These are phyloP conservation scores for Ceratocystis albifundus DNA, from an alignment of 2,329 filamentous ascomycete species.

Conservation along the genomic window DNA sequence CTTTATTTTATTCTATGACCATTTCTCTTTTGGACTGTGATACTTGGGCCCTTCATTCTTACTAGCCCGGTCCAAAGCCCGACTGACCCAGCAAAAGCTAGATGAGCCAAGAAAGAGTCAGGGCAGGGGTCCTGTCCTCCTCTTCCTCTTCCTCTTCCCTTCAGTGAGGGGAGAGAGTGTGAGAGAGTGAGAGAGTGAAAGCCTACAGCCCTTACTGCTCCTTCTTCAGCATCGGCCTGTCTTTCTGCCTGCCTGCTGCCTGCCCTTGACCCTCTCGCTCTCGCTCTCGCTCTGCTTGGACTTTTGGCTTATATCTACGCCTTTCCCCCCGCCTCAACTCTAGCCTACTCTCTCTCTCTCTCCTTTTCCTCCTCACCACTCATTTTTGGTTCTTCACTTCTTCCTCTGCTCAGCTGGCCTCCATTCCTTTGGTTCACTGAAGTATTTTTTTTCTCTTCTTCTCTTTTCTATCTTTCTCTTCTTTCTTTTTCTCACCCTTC, in stretches of 20 bases:
- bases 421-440: slow-evolving; percentile 17
- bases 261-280: too few relatives aligned
- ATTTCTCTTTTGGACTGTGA: background rate
- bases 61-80: background rate
- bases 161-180: background rate
- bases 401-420: slow-evolving; percentile 18
- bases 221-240: background rate
- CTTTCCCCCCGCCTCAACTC: background rate
- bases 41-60: slow-evolving; percentile 8
- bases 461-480: slow-evolving; percentile 12
- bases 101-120: too few relatives aligned
- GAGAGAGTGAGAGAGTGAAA: background rate
- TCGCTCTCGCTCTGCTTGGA: background rate
- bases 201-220: background rate
- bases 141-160: too few relatives aligned
- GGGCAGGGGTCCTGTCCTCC: background rate
- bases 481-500: slow-evolving; percentile 11
- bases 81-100: background rate
- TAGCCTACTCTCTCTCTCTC: background rate
- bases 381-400: slow-evolving; percentile 17
- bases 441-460: slow-evolving; percentile 14
- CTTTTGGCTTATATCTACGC: slow-evolving; percentile 5
- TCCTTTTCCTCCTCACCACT: slow-evolving; percentile 15
- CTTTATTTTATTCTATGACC: slow-evolving; percentile 13
- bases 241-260: too few relatives aligned